These are phyloP conservation scores for Mollisia scopiformis DNA, from an alignment of 2,329 filamentous ascomycete species.

Conservation along the genomic window DNA sequence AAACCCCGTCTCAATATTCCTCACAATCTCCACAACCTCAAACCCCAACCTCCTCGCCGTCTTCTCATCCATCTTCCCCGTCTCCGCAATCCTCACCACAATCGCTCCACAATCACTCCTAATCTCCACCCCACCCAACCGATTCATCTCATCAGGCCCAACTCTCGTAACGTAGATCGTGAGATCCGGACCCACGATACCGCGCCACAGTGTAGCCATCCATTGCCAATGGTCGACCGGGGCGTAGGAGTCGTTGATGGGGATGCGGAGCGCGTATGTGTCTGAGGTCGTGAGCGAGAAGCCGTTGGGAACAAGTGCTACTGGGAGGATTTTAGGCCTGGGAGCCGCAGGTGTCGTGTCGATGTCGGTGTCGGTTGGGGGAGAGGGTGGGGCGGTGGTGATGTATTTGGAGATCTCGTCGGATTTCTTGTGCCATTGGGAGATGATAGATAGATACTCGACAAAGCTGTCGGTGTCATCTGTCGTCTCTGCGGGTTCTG, in stretches of 20 bases:
- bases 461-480: constrained; percentile 45
- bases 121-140: constrained; percentile 58
- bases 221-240: constrained; percentile 96
- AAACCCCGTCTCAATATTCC: constrained; percentile 28
- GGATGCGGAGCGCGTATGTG: constrained; percentile 71
- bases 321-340: constrained; percentile 53
- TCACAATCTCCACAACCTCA: constrained; percentile 83
- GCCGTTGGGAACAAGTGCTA: constrained; percentile 75
- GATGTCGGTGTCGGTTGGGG: constrained; percentile 13
- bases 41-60: constrained; percentile 78
- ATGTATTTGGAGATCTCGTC: constrained; percentile 68
- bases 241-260: constrained; percentile 76
- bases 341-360: constrained; percentile 4
- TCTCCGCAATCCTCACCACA: constrained; percentile 50
- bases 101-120: constrained; percentile 54
- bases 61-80: constrained; percentile 63
- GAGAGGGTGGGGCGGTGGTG: constrained; percentile 36
- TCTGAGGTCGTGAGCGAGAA: constrained; percentile 83
- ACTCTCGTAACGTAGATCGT: constrained; percentile 65
- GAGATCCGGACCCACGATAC: constrained; percentile 79
- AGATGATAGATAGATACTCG: constrained; percentile 69
- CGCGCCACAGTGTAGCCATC: constrained; percentile 93
- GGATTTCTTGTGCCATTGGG: constrained; percentile 76
- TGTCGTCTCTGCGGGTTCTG: background rate
- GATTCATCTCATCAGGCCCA: constrained; percentile 40